Evolutionary conservation across 2,329 filamentous ascomycete genomes (phyloP).

Genomic region (Scedosporium apiospermum): DNA sequence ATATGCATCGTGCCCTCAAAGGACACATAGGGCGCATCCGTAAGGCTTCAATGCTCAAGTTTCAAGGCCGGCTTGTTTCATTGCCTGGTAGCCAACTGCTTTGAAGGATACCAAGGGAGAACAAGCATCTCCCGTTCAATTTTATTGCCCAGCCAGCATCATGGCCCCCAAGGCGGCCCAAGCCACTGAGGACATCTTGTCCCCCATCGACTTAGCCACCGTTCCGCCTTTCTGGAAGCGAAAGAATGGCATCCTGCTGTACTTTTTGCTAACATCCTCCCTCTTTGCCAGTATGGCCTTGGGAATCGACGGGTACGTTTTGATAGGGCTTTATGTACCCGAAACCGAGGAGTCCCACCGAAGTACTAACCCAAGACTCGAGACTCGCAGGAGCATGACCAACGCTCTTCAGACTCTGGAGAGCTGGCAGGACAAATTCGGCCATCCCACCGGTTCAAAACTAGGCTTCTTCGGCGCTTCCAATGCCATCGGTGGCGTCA

Average conservation of each 20-base stretch:
- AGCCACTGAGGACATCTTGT: slow-evolving; percentile 19
- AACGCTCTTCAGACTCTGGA: slow-evolving; percentile 35
- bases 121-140: not conserved
- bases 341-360: not conserved
- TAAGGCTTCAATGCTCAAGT: too few relatives aligned
- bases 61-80: not conserved
- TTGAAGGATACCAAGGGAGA: too few relatives aligned
- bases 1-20: not conserved
- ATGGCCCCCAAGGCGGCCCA: slow-evolving; percentile 24
- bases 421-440: slow-evolving; percentile 30
- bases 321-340: not conserved
- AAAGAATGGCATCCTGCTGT: slow-evolving; percentile 31
- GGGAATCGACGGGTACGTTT: slow-evolving; percentile 29
- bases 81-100: not conserved
- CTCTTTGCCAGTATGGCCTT: slow-evolving; percentile 29
- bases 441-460: slow-evolving; percentile 20
- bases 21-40: not conserved
- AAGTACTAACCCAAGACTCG: not conserved
- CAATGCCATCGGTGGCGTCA: slow-evolving; percentile 39
- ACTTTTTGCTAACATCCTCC: slow-evolving; percentile 32
- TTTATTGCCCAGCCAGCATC: not conserved
- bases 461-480: slow-evolving; percentile 27
- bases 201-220: slow-evolving; percentile 20
- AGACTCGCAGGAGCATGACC: slow-evolving; percentile 30
- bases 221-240: slow-evolving; percentile 24